Conservation (phyloP, 1,139 yeast species). For the Eremothecium gossypii region DNA sequence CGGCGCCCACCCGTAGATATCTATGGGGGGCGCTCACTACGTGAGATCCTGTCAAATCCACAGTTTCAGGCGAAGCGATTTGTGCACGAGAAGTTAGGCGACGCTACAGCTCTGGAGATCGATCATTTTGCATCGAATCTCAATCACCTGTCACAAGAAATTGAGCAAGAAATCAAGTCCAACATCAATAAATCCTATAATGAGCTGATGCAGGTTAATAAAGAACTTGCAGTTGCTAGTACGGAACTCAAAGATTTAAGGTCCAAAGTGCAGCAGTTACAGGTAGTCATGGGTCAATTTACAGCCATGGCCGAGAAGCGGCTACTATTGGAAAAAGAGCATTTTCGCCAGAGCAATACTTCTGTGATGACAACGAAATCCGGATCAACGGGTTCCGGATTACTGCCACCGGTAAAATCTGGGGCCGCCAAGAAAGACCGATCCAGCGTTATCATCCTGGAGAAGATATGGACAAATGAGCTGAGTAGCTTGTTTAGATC, state of each 20-base stretch:
- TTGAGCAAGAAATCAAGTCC: constrained; percentile 55
- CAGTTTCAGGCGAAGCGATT: constrained; percentile 42
- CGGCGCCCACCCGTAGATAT: not conserved
- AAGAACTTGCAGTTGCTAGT: constrained; percentile 54
- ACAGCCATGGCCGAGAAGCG: constrained; percentile 59
- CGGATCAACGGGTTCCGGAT: constrained; percentile 8
- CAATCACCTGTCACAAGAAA: constrained; percentile 41
- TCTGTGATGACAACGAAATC: constrained; percentile 7
- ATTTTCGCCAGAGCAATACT: constrained; percentile 8
- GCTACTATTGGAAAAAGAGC: constrained; percentile 35
- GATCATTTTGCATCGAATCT: constrained; percentile 60
- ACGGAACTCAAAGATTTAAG: constrained; percentile 57
- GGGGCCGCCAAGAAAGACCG: constrained; percentile 41
- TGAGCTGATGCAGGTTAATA: constrained; percentile 60
- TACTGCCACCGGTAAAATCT: constrained; percentile 22
- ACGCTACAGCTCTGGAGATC: constrained; percentile 65
- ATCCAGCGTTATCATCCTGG: constrained; percentile 62
- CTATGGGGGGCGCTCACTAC: constrained; percentile 12
- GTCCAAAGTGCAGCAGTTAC: constrained; percentile 49
- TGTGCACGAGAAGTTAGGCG: constrained; percentile 45
- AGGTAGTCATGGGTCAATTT: constrained; percentile 57
- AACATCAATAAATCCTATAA: constrained; percentile 65
- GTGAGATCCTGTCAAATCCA: constrained; percentile 28
- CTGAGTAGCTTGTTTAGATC: constrained; percentile 64
- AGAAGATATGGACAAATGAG: constrained; percentile 74